phyloP scores from a whole-genome alignment of 1,284 basidiomycete species.

The Termitomyces sp. region DNA sequence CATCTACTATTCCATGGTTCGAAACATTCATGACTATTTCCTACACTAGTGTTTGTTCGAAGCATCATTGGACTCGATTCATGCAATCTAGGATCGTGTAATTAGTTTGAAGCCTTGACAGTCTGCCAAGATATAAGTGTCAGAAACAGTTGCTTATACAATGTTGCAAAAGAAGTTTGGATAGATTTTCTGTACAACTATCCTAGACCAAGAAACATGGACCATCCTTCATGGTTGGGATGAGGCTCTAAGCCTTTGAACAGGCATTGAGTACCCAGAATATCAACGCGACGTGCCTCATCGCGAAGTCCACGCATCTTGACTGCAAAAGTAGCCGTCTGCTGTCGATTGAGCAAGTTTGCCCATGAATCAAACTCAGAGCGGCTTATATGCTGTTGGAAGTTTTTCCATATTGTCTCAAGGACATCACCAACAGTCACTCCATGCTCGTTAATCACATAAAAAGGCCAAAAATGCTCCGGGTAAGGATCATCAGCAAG shows the following conservation, averaged over 20 bases:
- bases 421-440: conserved; percentile 50
- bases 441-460: conserved; percentile 38
- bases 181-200: conserved; percentile 1
- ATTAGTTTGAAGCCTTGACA: too few species aligned
- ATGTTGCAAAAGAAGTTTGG: background rate
- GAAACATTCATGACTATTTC: too few species aligned
- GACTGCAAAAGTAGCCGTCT: conserved; percentile 31
- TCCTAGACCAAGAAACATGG: conserved; percentile 42
- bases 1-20: too few species aligned
- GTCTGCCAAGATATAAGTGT: background rate
- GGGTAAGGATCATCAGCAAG: conserved; percentile 44
- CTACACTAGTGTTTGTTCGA: too few species aligned
- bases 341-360: conserved; percentile 20
- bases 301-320: conserved; percentile 21
- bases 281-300: conserved; percentile 44
- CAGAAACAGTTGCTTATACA: background rate
- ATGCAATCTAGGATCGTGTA: too few species aligned
- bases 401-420: conserved; percentile 38
- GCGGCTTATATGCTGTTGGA: conserved; percentile 35
- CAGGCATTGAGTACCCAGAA: conserved; percentile 41
- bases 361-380: conserved; percentile 39
- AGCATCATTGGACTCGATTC: too few species aligned
- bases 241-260: conserved; percentile 53
- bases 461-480: conserved; percentile 49
- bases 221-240: conserved; percentile 45